These are phyloP conservation scores for Climacium dendroides DNA, from an alignment of 225 moss, liverwort and hornwort species.

Conservation along the genomic window DNA sequence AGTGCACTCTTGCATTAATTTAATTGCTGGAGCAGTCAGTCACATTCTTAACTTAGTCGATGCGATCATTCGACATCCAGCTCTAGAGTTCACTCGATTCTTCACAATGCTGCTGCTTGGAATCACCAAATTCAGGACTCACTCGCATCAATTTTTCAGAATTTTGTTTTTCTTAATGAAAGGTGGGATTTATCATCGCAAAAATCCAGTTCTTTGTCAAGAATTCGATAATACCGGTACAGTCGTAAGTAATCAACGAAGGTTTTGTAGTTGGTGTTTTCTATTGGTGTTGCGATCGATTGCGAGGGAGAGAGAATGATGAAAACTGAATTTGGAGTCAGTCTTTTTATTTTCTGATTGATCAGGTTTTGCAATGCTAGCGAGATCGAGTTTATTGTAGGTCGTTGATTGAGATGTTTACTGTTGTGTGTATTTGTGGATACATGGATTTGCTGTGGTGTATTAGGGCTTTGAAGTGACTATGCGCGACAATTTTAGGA, in stretches of 20 bases:
- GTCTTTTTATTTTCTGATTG: background rate
- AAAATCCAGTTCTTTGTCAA: background rate
- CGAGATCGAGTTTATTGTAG: background rate
- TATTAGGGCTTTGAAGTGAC: background rate
- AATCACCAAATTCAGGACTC: background rate
- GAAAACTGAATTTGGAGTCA: background rate
- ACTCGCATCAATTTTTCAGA: background rate
- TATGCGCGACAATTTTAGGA: background rate
- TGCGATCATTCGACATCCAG: background rate
- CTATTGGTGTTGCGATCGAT: background rate
- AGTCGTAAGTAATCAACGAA: background rate
- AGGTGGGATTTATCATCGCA: background rate
- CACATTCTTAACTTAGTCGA: background rate
- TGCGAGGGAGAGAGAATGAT: background rate
- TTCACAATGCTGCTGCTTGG: background rate
- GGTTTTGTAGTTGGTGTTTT: background rate
- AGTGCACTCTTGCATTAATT: too few relatives aligned
- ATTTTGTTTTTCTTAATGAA: background rate
- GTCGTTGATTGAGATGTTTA: background rate
- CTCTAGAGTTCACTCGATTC: background rate
- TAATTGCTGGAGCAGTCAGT: background rate
- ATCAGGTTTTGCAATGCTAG: background rate
- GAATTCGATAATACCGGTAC: background rate
- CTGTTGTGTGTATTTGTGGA: background rate
- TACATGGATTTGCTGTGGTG: background rate